Conservation (phyloP, 2,329 filamentous ascomycete genomes). For the Cryphonectria radicalis region DNA sequence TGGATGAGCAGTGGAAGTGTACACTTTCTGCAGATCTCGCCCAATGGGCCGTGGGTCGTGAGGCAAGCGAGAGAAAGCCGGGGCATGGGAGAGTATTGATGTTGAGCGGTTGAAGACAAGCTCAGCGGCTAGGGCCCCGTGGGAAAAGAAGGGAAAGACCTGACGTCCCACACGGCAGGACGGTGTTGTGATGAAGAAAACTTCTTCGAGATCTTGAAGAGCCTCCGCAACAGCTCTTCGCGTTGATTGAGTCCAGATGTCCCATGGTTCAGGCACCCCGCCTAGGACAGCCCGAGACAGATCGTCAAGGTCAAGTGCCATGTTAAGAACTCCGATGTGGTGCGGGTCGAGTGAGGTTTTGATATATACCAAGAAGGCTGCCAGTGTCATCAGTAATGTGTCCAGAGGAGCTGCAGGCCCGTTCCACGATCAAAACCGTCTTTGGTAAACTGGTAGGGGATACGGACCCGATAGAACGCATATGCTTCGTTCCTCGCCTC, state of each 20-base stretch:
- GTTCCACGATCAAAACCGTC: background rate
- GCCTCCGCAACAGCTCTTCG: background rate
- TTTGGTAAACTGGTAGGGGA: constrained; percentile 1
- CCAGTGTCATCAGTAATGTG: background rate
- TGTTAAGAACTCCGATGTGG: background rate
- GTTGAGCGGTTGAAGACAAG: constrained; percentile 1
- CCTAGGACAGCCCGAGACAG: background rate
- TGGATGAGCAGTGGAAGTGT: background rate
- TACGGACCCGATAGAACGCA: constrained; percentile 2
- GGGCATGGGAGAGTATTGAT: background rate
- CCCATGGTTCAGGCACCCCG: background rate
- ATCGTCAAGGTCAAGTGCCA: background rate
- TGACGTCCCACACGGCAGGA: background rate
- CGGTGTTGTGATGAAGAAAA: constrained; percentile 1
- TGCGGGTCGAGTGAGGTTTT: constrained; percentile 1
- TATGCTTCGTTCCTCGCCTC: constrained; percentile 1
- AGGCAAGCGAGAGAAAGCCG: background rate
- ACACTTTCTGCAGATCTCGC: background rate
- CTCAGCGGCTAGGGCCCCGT: background rate
- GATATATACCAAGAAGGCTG: background rate
- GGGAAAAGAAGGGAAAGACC: constrained; percentile 2
- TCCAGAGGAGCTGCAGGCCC: background rate
- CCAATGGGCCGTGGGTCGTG: background rate
- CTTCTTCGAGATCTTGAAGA: background rate
- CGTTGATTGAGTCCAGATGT: background rate